Base-by-base conservation (phyloP, 768 basidiomycete genomes). In the Amanita polypyramis region DNA sequence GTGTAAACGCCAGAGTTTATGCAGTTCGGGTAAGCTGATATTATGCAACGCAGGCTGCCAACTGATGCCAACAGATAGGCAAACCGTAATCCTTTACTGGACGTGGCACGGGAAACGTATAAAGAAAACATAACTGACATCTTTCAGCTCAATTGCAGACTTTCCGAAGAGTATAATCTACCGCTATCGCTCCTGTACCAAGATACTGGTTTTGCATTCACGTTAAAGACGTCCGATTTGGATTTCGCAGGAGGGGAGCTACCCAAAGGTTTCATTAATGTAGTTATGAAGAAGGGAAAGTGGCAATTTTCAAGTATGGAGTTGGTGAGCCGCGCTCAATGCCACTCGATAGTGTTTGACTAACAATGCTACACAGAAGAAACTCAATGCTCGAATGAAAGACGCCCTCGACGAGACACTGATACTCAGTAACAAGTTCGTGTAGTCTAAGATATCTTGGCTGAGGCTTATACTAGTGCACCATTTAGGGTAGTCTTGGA, bases 51-150 rank as follows among this genome's bases (percentile, higher is more conserved):
- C 10, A 19, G 21, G 8, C 21, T 37, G 8, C 11, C 25, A 21
- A 36, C 35, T 12, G 14, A 25, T 9, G 29, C 29, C 20, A 33
- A 36, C 27, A 5, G 7, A 27, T 39, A 85, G 76, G 85, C 89
- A 2, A 85, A 87, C 51, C 76, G 74, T 57, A 88, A 91, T 54
- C 78, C 79, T 23, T 70, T 95, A 8, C 80, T 99, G 25, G 95
- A 98, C 54, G 91, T 98, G 5, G 96, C 95, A 1, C 77, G 96
- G 2, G 91, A 91, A 61, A 94, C 94, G 0, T 97, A 84, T 68
- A 89, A 85, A 56, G 94, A 99, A 62, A 95, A 95, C 54, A 74
- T 95, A 37, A 76, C 79, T 12, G 95, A 99, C 58, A 90, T 96
- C 45, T 80, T 81, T 52, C 73, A 81, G 45, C 67, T 92, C 30